These are phyloP conservation scores for Backusella macrospora DNA, from an alignment of 192 early-diverging fungal species.

Conservation along the genomic window DNA sequence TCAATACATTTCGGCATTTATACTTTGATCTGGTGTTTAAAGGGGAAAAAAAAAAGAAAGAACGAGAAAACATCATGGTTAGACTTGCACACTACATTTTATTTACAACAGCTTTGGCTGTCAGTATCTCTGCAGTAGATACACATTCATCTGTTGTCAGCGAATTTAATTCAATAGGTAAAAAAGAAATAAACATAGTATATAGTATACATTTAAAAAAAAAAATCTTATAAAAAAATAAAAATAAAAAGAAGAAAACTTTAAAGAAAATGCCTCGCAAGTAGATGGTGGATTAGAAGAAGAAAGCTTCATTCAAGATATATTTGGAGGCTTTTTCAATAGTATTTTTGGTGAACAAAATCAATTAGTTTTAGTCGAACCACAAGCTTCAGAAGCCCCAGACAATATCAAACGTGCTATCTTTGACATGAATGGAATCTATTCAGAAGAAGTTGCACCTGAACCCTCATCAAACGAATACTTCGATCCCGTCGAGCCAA, in stretches of 20 bases:
- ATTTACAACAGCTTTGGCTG: not conserved
- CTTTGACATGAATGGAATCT: slow-evolving; percentile 9
- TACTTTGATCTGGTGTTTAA: not conserved
- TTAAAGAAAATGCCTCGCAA: not conserved
- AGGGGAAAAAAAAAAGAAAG: not conserved
- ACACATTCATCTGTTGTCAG: not conserved
- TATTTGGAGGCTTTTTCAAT: not conserved
- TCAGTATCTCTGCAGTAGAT: not conserved
- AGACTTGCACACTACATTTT: not conserved
- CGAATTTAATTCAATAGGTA: not conserved
- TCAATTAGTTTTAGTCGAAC: not conserved
- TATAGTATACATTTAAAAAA: no score
- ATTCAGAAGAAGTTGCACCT: not conserved
- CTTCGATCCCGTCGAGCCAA: not conserved
- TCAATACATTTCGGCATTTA: not conserved
- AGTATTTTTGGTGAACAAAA: not conserved
- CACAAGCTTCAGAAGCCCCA: not conserved
- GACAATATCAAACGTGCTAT: not conserved
- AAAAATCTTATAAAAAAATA: no score
- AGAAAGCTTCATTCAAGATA: not conserved
- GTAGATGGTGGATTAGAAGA: not conserved
- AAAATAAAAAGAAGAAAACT: not conserved
- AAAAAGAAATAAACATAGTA: not conserved
- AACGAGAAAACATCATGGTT: not conserved
- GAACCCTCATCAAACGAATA: not conserved